These are phyloP conservation scores for Sparassis latifolia DNA, from an alignment of 1,284 basidiomycete species.

Conservation along the genomic window DNA sequence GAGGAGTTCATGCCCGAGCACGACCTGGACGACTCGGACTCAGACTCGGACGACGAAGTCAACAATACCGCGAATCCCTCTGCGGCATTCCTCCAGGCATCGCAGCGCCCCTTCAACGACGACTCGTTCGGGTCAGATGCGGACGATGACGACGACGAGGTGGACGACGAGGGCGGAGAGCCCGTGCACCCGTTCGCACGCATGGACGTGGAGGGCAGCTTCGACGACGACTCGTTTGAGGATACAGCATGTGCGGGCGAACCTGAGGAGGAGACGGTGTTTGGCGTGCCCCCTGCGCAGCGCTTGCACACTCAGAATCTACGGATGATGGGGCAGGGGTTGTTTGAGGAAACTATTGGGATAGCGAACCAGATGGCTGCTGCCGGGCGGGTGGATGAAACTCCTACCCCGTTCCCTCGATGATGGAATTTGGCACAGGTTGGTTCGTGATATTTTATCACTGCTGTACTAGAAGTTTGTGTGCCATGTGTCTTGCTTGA, in stretches of 20 bases:
- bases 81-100: constrained; percentile 25
- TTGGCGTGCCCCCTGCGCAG: constrained; percentile 54
- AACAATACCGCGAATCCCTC: constrained; percentile 24
- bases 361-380: constrained; percentile 28
- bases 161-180: constrained; percentile 27
- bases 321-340: constrained; percentile 50
- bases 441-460: too few relatives aligned
- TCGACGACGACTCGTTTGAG: constrained; percentile 42
- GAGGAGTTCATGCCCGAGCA: constrained; percentile 21
- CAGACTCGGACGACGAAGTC: constrained; percentile 36
- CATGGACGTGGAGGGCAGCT: constrained; percentile 15
- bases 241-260: constrained; percentile 23
- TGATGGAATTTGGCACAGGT: too few relatives aligned
- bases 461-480: too few relatives aligned
- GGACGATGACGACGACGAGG: constrained; percentile 16
- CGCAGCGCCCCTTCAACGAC: constrained; percentile 36
- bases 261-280: constrained; percentile 58
- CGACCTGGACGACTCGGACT: constrained; percentile 43
- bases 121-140: constrained; percentile 23
- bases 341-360: constrained; percentile 57
- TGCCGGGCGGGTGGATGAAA: constrained; percentile 48
- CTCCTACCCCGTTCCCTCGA: constrained; percentile 44
- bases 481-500: too few relatives aligned
- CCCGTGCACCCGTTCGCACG: constrained; percentile 52
- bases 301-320: constrained; percentile 27